Base-by-base conservation (phyloP, 306 rosid species). In the Chamaecrista fasciculata region DNA sequence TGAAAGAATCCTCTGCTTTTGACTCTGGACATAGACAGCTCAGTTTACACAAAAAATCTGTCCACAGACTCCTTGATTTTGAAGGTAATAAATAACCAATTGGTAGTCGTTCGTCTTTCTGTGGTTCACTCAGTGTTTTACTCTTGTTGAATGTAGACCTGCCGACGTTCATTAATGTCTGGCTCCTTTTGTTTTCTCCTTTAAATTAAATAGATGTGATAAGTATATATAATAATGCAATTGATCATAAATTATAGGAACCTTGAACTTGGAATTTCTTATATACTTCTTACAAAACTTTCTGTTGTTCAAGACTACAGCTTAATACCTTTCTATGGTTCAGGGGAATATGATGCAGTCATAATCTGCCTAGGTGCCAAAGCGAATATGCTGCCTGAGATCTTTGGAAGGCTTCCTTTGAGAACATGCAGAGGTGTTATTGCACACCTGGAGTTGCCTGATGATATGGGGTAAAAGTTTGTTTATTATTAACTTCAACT, bases 341-440 rank as follows among this genome's bases (percentile, higher is more conserved):
- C 79, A 90, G 98, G 89, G 72, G 86, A 89, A 67, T 94, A 94
- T 67, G 83, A 94, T 55, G 96, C 95, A 19, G 88, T 90, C 56
- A 75, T 88, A 46, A 47, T 94, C 70, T 88, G 98, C 83, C 78
- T 94, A 25, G 98, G 98, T 68, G 97, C 95, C 78, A 88, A 86
- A 50, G 91, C 76, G 19, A 87, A 84, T 75, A 79, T 79, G 81
- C 90, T 94, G 78, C 90, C 90, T 37, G 97, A 94, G 76, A 86
- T 94, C 60, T 72, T 86, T 34, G 96, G 97, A 78, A 86, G 74
- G 84, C 91, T 94, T 82, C 98, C 97, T 51, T 75, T 94, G 80
- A 88, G 97, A 78, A 86, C 91, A 10, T 88, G 98, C 62, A 83
- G 98, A 70, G 98, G 98, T 66, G 89, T 94, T 8, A 87, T 90